These are phyloP conservation scores for Mortierella sp. DNA, from an alignment of 371 early-diverging fungal species.

Conservation along the genomic window DNA sequence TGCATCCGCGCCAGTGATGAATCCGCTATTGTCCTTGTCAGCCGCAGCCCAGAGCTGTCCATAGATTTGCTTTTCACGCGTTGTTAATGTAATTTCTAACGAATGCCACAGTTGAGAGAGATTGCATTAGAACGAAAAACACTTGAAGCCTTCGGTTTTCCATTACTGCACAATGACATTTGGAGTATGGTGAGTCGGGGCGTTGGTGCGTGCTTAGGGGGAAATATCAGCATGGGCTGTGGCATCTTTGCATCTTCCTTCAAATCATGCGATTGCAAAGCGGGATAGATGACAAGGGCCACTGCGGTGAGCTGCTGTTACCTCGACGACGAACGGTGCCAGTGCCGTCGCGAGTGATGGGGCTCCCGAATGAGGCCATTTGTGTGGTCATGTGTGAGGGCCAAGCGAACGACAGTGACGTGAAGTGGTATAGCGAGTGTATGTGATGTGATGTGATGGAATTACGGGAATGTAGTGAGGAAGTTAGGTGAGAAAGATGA, in stretches of 20 bases:
- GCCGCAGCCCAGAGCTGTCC: conserved; percentile 74
- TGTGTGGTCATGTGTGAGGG: not conserved
- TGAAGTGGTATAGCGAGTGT: no score
- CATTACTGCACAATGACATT: no score
- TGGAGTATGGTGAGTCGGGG: no score
- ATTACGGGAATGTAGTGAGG: no score
- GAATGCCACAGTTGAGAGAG: not conserved
- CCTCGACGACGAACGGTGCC: conserved; percentile 54
- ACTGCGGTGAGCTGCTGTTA: no score
- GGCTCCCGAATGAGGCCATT: conserved; percentile 49
- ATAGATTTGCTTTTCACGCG: conserved; percentile 76
- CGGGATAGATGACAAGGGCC: not conserved
- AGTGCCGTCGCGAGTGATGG: conserved; percentile 45
- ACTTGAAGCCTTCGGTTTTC: no score
- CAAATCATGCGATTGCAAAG: no score
- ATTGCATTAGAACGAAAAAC: not conserved
- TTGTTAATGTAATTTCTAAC: conserved; percentile 57
- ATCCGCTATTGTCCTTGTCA: conserved; percentile 74
- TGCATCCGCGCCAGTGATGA: conserved; percentile 80
- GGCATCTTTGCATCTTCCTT: no score
- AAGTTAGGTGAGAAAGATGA: not conserved
- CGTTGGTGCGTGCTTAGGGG: no score
- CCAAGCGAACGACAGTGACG: no score
- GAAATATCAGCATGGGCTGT: no score
- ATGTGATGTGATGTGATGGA: not conserved